Conservation (phyloP, 23 red algal species). For the Gracilaria gracilis region DNA sequence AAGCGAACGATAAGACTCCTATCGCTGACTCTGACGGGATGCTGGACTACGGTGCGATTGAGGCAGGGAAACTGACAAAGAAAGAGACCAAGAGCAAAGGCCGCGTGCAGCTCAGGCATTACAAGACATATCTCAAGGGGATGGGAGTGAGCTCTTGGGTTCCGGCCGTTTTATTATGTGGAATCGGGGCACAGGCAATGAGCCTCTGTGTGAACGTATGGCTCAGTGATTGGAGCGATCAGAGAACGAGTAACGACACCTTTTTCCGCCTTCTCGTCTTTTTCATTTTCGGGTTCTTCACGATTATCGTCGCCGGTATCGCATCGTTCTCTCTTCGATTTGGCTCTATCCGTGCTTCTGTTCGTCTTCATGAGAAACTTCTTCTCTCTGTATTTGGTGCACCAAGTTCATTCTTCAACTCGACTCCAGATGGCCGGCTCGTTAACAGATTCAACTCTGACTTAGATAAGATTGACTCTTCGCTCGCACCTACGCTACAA, state of each 20-base stretch:
- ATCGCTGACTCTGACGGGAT: background rate
- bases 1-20: slow-evolving; percentile 8
- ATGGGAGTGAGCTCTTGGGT: slow-evolving; percentile 51
- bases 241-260: background rate
- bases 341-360: slow-evolving; percentile 78
- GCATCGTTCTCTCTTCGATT: slow-evolving; percentile 51
- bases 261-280: slow-evolving; percentile 56
- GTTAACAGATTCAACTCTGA: slow-evolving; percentile 92
- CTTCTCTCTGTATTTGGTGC: slow-evolving; percentile 81
- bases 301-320: slow-evolving; percentile 20
- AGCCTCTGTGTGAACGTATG: slow-evolving; percentile 53
- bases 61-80: slow-evolving; percentile 39
- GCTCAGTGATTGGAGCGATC: slow-evolving; percentile 62
- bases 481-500: slow-evolving; percentile 55
- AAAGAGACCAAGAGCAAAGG: slow-evolving; percentile 63
- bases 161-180: slow-evolving; percentile 10
- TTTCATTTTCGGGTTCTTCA: slow-evolving; percentile 39
- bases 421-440: slow-evolving; percentile 85
- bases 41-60: slow-evolving; percentile 33
- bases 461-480: slow-evolving; percentile 79
- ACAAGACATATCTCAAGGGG: slow-evolving; percentile 26
- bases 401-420: slow-evolving; percentile 87
- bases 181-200: slow-evolving; percentile 10
- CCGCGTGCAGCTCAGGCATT: slow-evolving; percentile 42
- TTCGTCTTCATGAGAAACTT: slow-evolving; percentile 77